phyloP scores from a whole-genome alignment of 768 basidiomycete species.

The Tremella mesenterica region DNA sequence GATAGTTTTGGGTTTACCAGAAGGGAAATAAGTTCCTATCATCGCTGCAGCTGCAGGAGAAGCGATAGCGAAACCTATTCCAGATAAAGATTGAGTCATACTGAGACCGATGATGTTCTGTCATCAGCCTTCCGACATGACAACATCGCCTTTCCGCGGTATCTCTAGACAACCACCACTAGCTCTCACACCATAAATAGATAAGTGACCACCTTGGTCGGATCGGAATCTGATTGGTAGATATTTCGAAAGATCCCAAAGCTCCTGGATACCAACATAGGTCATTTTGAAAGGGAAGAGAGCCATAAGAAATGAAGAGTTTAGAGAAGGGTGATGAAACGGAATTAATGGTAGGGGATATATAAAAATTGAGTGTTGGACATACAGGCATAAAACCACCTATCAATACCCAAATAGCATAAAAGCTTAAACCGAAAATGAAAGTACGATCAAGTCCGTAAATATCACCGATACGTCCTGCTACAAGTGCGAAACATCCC shows the following conservation, averaged over 20 bases:
- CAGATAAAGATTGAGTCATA: slow-evolving; percentile 1
- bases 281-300: no score
- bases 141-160: no score
- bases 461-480: slow-evolving; percentile 9
- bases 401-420: neutral
- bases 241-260: neutral
- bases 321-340: no score
- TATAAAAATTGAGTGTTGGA: no score
- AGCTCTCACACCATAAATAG: no score
- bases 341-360: no score
- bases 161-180: no score
- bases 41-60: slow-evolving; percentile 3
- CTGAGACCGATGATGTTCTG: slow-evolving; percentile 8
- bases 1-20: slow-evolving; percentile 1
- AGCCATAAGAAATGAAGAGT: no score
- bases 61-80: neutral
- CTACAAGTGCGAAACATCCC: slow-evolving; percentile 11
- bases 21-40: slow-evolving; percentile 2
- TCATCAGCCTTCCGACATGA: no score
- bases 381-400: neutral
- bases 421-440: neutral
- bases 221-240: no score
- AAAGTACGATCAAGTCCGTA: slow-evolving; percentile 1
- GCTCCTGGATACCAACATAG: no score
- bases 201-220: no score